Evolutionary conservation across 345 rosid genomes (phyloP).

Genomic region (Schrenkiella parvula): DNA sequence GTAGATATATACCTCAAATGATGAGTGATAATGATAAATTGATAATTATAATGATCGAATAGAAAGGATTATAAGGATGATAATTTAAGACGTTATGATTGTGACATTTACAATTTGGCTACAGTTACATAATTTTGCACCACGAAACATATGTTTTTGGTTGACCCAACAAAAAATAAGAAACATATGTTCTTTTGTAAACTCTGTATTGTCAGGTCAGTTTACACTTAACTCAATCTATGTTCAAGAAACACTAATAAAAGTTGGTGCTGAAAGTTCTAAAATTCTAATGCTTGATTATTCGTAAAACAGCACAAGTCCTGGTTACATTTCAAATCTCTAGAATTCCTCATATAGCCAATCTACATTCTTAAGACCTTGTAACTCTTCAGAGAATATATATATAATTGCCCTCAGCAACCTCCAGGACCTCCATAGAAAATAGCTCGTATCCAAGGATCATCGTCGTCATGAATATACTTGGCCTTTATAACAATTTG

Average conservation of each 20-base stretch:
- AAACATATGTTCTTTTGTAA: too few relatives aligned
- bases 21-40: too few relatives aligned
- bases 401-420: neutral
- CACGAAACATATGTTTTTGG: neutral
- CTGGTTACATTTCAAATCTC: neutral
- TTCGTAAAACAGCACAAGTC: neutral
- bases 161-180: too few relatives aligned
- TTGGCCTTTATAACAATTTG: constrained; percentile 19
- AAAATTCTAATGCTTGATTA: neutral
- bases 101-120: neutral
- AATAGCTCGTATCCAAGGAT: constrained; percentile 16
- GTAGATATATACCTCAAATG: too few relatives aligned
- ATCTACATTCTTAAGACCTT: neutral
- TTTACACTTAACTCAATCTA: neutral
- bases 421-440: constrained; percentile 31
- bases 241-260: neutral
- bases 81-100: too few relatives aligned
- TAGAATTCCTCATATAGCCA: neutral
- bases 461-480: constrained; percentile 11
- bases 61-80: too few relatives aligned
- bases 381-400: neutral
- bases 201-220: neutral
- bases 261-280: neutral
- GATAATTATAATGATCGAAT: too few relatives aligned
- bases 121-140: neutral